Evolutionary conservation across 176 grass and related monocot species (phyloP).

Genomic region (Leersia perrieri): DNA sequence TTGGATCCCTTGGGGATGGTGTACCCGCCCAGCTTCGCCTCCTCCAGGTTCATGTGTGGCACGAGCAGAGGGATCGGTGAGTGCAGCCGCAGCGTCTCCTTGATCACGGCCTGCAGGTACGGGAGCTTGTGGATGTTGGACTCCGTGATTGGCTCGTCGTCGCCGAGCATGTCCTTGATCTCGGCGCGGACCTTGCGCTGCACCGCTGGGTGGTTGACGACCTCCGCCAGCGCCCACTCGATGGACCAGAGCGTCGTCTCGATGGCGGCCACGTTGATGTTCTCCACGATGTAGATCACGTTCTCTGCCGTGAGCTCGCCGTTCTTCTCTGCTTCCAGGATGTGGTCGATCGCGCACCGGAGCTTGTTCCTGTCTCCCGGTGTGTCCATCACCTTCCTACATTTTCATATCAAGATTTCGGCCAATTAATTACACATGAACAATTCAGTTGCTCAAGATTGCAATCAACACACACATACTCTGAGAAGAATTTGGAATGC

Average conservation of each 20-base stretch:
- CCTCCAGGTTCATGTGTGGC: slow-evolving; percentile 94
- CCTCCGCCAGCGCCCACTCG: slow-evolving; percentile 92
- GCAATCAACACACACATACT: no score
- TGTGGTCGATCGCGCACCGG: slow-evolving; percentile 32
- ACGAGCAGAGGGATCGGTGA: slow-evolving; percentile 89
- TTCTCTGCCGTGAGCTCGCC: slow-evolving; percentile 89
- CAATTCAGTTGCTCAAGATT: neutral
- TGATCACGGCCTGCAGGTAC: slow-evolving; percentile 75
- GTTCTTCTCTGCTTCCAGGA: slow-evolving; percentile 35
- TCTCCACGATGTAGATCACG: slow-evolving; percentile 92
- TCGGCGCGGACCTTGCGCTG: slow-evolving; percentile 58
- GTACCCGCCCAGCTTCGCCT: slow-evolving; percentile 64
- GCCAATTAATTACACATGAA: neutral
- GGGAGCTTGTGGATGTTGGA: slow-evolving; percentile 54
- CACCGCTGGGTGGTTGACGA: slow-evolving; percentile 75
- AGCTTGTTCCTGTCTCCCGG: slow-evolving; percentile 26
- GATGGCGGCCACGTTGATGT: slow-evolving; percentile 91
- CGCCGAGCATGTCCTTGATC: slow-evolving; percentile 52
- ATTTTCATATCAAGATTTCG: neutral
- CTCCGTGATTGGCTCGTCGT: slow-evolving; percentile 57
- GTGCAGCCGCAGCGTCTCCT: slow-evolving; percentile 85
- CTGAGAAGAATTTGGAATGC: neutral
- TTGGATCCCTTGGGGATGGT: slow-evolving; percentile 75
- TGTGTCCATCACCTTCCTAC: slow-evolving; percentile 9
- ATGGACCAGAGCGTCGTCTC: slow-evolving; percentile 97